Evolutionary conservation across 2,329 filamentous ascomycete genomes (phyloP).

Genomic region (Albifimbria verrucaria): DNA sequence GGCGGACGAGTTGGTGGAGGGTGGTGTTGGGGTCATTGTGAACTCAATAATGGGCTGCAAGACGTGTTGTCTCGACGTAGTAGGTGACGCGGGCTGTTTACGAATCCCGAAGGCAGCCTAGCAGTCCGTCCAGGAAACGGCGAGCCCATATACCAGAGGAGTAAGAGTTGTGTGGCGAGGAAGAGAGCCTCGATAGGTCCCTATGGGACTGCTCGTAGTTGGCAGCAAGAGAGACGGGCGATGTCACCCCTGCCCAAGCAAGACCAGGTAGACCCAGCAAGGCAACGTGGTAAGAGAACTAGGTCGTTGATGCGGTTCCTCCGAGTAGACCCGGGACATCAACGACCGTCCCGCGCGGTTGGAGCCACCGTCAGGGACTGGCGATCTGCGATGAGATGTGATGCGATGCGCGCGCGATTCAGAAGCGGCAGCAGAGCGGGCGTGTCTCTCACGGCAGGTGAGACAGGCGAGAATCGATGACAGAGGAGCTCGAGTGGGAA

Average conservation of each 20-base stretch:
- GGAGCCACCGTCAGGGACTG: not conserved
- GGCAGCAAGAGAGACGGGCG: not conserved
- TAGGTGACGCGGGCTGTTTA: constrained; percentile 6
- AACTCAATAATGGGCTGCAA: constrained; percentile 14
- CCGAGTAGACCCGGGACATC: too few relatives aligned
- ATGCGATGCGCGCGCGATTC: not conserved
- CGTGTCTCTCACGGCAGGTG: not conserved
- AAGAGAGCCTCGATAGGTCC: not conserved
- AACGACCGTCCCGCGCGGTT: not conserved
- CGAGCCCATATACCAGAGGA: not conserved
- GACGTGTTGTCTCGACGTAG: constrained; percentile 17
- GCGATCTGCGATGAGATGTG: not conserved
- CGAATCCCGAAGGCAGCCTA: not conserved
- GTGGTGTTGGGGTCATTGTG: constrained; percentile 71
- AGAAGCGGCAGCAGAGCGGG: not conserved
- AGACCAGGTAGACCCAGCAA: not conserved
- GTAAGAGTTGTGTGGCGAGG: too few relatives aligned
- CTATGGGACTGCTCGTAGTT: not conserved
- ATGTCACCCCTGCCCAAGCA: not conserved
- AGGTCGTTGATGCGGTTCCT: too few relatives aligned
- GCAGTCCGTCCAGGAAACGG: not conserved
- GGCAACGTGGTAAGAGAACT: too few relatives aligned
- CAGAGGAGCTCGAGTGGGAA: too few relatives aligned
- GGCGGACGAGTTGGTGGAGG: constrained; percentile 71
- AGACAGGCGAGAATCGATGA: too few relatives aligned